A percentile compares a stretch with the other conserved stretches of the same genome.
phyloP scores from a whole-genome alignment of 2,329 filamentous ascomycete genomes.

The Penicillium sp. region DNA sequence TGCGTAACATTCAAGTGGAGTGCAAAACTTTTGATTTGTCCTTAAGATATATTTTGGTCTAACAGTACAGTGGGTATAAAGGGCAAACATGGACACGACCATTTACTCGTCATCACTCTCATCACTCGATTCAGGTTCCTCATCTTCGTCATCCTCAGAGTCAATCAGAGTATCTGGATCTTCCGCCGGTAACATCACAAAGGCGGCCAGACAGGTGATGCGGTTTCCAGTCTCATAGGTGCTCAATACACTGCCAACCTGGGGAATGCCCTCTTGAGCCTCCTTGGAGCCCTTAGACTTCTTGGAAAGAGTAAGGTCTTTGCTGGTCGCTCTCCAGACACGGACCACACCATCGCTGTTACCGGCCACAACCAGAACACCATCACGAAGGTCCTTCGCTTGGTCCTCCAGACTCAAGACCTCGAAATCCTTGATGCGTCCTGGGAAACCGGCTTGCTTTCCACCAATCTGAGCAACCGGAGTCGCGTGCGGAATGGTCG shows the following conservation, averaged over 20 bases:
- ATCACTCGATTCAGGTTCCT: constrained; percentile 30
- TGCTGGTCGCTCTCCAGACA: constrained; percentile 64
- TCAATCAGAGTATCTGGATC: constrained; percentile 59
- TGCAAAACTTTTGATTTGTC: background rate
- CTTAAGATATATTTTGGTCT: constrained; percentile 5
- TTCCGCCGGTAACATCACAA: constrained; percentile 71
- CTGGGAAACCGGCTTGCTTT: constrained; percentile 62
- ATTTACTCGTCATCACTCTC: constrained; percentile 30
- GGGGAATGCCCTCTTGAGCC: constrained; percentile 24
- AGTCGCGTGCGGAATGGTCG: constrained; percentile 60
- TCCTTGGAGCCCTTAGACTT: constrained; percentile 13
- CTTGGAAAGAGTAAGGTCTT: constrained; percentile 28
- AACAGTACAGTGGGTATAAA: constrained; percentile 28
- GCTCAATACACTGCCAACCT: constrained; percentile 68
- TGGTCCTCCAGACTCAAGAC: constrained; percentile 53
- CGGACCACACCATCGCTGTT: constrained; percentile 86
- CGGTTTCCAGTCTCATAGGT: constrained; percentile 82
- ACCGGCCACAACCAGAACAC: constrained; percentile 66
- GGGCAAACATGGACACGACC: constrained; percentile 8
- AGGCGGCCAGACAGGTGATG: constrained; percentile 84
- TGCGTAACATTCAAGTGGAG: background rate
- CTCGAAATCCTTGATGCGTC: constrained; percentile 87
- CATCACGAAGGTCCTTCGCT: constrained; percentile 31
- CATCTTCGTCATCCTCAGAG: constrained; percentile 54
- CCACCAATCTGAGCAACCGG: constrained; percentile 78